A percentile compares a stretch with the other conserved stretches of the same genome.
Evolutionary conservation across 2,329 filamentous ascomycete genomes (phyloP).

Genomic region (Paecilomyces fulvus): DNA sequence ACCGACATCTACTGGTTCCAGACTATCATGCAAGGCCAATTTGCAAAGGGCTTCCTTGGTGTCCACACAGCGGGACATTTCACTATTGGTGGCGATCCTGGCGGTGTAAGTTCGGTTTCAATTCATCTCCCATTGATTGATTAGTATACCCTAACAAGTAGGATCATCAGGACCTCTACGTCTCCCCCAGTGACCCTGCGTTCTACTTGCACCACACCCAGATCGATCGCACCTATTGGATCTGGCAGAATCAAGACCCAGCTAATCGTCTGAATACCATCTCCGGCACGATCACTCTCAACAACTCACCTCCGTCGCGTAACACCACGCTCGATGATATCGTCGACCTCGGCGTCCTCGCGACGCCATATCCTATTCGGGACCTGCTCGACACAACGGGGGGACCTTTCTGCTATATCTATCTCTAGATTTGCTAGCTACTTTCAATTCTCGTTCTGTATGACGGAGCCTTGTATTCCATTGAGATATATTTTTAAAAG

Average conservation of each 20-base stretch:
- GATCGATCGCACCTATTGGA: slow-evolving; percentile 40
- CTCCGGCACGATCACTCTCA: slow-evolving; percentile 4
- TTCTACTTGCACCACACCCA: slow-evolving; percentile 41
- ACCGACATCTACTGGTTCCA: slow-evolving; percentile 16
- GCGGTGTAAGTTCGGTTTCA: slow-evolving; percentile 11
- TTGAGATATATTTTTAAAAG: neutral
- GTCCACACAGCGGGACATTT: slow-evolving; percentile 41
- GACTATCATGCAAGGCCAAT: slow-evolving; percentile 12
- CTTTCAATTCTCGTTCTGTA: no score
- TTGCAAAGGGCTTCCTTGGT: slow-evolving; percentile 27
- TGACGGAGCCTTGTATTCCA: no score
- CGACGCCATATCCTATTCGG: slow-evolving; percentile 6
- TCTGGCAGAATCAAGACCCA: slow-evolving; percentile 36
- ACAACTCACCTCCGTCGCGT: slow-evolving; percentile 8
- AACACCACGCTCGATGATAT: slow-evolving; percentile 18
- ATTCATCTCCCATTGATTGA: no score
- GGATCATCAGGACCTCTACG: slow-evolving; percentile 29
- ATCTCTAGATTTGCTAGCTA: slow-evolving; percentile 3
- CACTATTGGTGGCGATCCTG: slow-evolving; percentile 37
- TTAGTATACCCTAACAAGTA: neutral
- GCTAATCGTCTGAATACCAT: slow-evolving; percentile 2
- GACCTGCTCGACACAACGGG: slow-evolving; percentile 14
- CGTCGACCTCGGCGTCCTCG: slow-evolving; percentile 13
- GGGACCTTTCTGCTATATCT: slow-evolving; percentile 19
- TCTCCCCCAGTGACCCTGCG: slow-evolving; percentile 35